Base-by-base conservation (phyloP, 2,329 filamentous ascomycete species). In the Fusarium pseudograminearum region DNA sequence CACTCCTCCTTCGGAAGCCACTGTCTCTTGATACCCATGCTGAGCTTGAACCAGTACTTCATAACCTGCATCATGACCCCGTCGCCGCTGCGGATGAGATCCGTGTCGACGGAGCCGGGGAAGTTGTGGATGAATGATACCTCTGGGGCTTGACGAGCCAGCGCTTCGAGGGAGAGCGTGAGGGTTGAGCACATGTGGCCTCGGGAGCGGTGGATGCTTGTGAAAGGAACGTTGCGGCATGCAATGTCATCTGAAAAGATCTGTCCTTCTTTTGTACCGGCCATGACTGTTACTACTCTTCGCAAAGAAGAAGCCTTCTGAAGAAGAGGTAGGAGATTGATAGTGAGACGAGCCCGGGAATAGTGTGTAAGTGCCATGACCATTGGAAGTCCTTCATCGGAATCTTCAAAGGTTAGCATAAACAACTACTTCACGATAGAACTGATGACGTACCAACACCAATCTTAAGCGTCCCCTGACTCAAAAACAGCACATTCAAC, bases 271-370 rank as follows among this genome's bases (percentile, higher is more conserved):
- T 67, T 65, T 16, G 66, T 71, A 8, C 74, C 77, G 1, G 69
- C 71, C 40, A 76, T 62, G 33, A 77, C 67, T 24, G 67, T 73
- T 30, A 78, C 60, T 20, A 78, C 70, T 10, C 74, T 72, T 7
- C 71, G 63, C 7, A 73, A 58, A 20, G 59, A 69, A 2, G 50
- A 10, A 1, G 67, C 71, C 1, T 56, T 55, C 16, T 45, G 78
- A 4, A 91, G 80, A 0, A 85, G 80, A 0, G 89, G 88, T 11
- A 90, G 83, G 1, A 91, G 82, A 56, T 89, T 87, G 45, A 81
- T 60, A 15, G 85, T 81, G 71, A 90, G 86, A 40, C 86, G 86
- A 66, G 85, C 82, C 22, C 88, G 88, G 7, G 85, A 81, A 77
- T 90, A 90, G 77, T 85, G 86, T 22, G 81, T 80, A 18, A 90